Evolutionary conservation across 495 filamentous ascomycete species (phyloP).

Genomic region (Penicillium fimorum): DNA sequence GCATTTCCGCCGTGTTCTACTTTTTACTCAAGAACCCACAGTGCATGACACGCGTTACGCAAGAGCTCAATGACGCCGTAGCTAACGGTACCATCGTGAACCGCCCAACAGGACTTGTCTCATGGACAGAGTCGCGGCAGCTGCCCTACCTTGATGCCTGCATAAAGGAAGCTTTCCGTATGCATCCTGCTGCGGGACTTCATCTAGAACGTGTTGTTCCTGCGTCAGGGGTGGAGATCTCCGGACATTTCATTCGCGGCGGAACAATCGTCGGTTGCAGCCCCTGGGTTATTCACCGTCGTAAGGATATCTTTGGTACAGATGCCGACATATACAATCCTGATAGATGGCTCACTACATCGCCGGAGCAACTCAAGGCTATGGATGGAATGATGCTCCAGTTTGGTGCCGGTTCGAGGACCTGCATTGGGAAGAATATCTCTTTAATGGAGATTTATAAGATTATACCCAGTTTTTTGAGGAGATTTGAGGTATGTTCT

Average conservation of each 20-base stretch:
- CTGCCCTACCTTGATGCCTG: slow-evolving; percentile 64
- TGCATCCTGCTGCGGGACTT: slow-evolving; percentile 59
- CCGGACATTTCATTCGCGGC: slow-evolving; percentile 2
- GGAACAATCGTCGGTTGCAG: slow-evolving; percentile 37
- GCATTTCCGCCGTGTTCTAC: slow-evolving; percentile 62
- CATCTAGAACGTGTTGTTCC: slow-evolving; percentile 45
- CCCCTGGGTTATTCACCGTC: slow-evolving; percentile 21
- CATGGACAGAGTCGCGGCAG: slow-evolving; percentile 57
- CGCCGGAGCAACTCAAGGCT: not conserved
- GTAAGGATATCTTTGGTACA: slow-evolving; percentile 17
- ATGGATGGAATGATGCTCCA: slow-evolving; percentile 21
- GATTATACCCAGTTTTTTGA: slow-evolving; percentile 33
- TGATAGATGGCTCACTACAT: slow-evolving; percentile 18
- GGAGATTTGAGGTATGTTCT: slow-evolving; percentile 16
- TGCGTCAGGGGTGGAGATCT: not conserved
- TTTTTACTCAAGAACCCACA: slow-evolving; percentile 55
- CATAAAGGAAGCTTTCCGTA: slow-evolving; percentile 66
- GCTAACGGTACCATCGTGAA: slow-evolving; percentile 39
- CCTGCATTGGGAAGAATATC: slow-evolving; percentile 37
- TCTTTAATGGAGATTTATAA: slow-evolving; percentile 32
- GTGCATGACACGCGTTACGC: slow-evolving; percentile 41
- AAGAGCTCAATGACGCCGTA: slow-evolving; percentile 56
- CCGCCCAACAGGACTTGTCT: slow-evolving; percentile 53
- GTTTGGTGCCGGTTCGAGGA: slow-evolving; percentile 32
- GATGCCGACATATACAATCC: slow-evolving; percentile 21